A percentile compares a stretch with the other conserved stretches of the same genome.
Evolutionary conservation across 2,329 filamentous ascomycete species (phyloP).

Genomic region (Aspergillus sp.): DNA sequence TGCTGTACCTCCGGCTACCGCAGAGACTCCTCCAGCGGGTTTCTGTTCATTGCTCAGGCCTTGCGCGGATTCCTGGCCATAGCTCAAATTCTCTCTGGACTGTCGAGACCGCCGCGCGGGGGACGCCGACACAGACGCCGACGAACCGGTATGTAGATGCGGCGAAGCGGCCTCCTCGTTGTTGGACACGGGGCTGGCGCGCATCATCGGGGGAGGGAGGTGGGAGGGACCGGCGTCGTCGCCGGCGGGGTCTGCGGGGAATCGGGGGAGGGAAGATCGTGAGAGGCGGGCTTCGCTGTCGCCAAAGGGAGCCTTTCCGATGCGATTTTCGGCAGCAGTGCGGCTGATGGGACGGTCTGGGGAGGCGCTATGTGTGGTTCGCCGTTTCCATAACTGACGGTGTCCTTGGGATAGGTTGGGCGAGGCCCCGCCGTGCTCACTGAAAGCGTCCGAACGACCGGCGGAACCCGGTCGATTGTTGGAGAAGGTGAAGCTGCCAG

Average conservation of each 20-base stretch:
- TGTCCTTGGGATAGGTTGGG: slow-evolving; percentile 6
- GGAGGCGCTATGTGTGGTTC: slow-evolving; percentile 5
- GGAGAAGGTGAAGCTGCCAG: slow-evolving; percentile 14
- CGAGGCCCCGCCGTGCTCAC: slow-evolving; percentile 7
- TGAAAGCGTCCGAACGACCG: slow-evolving; percentile 12
- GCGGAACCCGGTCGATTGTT: slow-evolving; percentile 13
- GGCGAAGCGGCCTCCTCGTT: background rate
- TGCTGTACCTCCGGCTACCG: slow-evolving; percentile 24
- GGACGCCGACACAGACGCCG: slow-evolving; percentile 5
- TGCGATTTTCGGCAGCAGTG: slow-evolving; percentile 9
- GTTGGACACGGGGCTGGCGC: slow-evolving; percentile 11
- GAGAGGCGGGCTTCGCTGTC: slow-evolving; percentile 11
- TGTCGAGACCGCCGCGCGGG: slow-evolving; percentile 7
- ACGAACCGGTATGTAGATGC: background rate
- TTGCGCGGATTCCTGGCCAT: slow-evolving; percentile 16
- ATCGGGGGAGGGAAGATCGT: slow-evolving; percentile 8
- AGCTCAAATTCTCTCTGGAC: slow-evolving; percentile 11
- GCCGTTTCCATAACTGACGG: slow-evolving; percentile 8
- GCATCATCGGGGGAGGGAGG: slow-evolving; percentile 5
- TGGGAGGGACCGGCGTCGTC: slow-evolving; percentile 7
- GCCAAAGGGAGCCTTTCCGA: slow-evolving; percentile 8
- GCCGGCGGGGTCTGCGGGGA: slow-evolving; percentile 7
- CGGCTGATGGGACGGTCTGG: slow-evolving; percentile 10
- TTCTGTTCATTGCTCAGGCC: slow-evolving; percentile 16
- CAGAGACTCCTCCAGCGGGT: slow-evolving; percentile 14